These are phyloP conservation scores for Candida maris DNA, from an alignment of 805 yeast genomes.

Conservation along the genomic window DNA sequence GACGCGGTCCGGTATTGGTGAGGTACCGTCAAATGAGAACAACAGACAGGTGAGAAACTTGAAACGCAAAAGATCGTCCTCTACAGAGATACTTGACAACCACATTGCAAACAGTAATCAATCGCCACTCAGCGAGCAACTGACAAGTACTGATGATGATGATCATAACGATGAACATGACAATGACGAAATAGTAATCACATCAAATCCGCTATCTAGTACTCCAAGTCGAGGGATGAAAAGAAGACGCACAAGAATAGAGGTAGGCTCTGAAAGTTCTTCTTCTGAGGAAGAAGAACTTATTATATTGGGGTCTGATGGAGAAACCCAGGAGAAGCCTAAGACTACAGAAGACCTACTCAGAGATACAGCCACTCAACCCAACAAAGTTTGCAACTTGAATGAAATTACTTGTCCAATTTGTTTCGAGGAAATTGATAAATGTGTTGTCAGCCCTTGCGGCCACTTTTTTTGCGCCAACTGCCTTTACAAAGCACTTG, in stretches of 20 bases:
- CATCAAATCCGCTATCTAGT: neutral
- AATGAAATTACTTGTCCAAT: conserved; percentile 47
- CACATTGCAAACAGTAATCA: too few relatives aligned
- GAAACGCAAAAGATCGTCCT: too few relatives aligned
- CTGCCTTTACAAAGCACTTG: conserved; percentile 49
- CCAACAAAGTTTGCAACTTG: conserved; percentile 26
- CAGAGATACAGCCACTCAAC: conserved; percentile 19
- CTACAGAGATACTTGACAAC: too few relatives aligned
- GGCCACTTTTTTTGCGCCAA: conserved; percentile 56
- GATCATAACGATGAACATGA: too few relatives aligned
- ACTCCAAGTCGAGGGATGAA: conserved; percentile 1
- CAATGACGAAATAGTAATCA: conserved; percentile 1
- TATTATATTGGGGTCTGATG: conserved; percentile 31
- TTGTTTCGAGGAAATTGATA: conserved; percentile 51
- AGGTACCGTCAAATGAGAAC: too few relatives aligned
- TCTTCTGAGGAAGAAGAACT: conserved; percentile 31
- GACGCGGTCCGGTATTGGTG: too few relatives aligned
- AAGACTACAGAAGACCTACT: conserved; percentile 35
- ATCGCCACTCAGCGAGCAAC: neutral
- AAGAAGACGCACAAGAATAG: conserved; percentile 3
- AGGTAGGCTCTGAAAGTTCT: conserved; percentile 13
- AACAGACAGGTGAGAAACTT: too few relatives aligned
- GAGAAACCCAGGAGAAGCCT: conserved; percentile 28
- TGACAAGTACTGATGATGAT: conserved; percentile 1
- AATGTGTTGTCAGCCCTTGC: conserved; percentile 49